Evolutionary conservation across 805 yeast species (phyloP).

Genomic region (Myxozyma mucilagina): DNA sequence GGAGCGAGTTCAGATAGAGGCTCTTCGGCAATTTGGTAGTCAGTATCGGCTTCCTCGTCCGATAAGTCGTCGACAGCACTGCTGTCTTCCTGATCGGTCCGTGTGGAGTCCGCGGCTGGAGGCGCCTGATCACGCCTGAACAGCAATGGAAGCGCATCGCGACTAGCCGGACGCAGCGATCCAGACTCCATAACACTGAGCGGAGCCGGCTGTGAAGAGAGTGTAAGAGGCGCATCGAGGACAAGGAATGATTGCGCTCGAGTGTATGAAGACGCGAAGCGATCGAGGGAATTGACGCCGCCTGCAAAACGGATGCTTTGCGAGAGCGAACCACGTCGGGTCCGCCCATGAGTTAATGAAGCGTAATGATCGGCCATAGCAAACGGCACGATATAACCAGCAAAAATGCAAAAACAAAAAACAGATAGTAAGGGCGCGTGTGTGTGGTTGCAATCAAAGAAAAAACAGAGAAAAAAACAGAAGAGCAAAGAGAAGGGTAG

Average conservation of each 20-base stretch:
- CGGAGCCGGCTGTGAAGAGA: conserved; percentile 54
- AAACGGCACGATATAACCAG: no score
- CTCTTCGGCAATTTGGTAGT: conserved; percentile 7
- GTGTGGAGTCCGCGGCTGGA: background rate
- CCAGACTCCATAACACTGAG: background rate
- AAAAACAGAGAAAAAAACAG: background rate
- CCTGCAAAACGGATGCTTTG: conserved; percentile 18
- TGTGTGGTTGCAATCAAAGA: background rate
- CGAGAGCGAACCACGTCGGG: conserved; percentile 22
- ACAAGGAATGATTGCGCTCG: conserved; percentile 76
- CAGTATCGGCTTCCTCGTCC: conserved; percentile 3
- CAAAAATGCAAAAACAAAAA: no score
- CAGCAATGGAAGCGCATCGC: conserved; percentile 61
- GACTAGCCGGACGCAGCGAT: conserved; percentile 2
- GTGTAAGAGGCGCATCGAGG: conserved; percentile 53
- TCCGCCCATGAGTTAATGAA: background rate
- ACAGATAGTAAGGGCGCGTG: no score
- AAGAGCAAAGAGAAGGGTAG: background rate
- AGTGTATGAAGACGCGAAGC: conserved; percentile 75
- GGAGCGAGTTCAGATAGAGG: background rate
- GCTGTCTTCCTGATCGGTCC: background rate
- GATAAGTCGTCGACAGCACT: background rate
- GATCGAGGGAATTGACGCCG: conserved; percentile 68
- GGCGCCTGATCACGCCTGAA: conserved; percentile 39
- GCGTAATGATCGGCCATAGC: background rate